These are phyloP conservation scores for Aspergillus baeticus DNA, from an alignment of 495 filamentous ascomycete species.

Conservation along the genomic window DNA sequence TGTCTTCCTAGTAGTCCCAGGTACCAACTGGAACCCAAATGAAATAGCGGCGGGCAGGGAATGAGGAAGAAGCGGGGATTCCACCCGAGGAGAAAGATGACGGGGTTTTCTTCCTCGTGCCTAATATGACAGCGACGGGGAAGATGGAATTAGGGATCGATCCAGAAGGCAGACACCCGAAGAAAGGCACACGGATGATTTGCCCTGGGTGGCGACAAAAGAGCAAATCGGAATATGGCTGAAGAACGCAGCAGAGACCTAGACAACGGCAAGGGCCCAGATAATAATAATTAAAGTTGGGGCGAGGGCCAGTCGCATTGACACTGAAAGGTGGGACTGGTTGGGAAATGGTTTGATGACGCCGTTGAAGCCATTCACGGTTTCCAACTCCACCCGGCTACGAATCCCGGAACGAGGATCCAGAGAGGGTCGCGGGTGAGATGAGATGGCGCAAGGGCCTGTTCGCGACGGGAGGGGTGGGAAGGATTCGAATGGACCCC, in stretches of 20 bases:
- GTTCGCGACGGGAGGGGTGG: neutral
- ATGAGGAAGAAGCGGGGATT: conserved; percentile 8
- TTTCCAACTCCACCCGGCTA: conserved; percentile 5
- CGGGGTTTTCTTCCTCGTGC: conserved; percentile 1
- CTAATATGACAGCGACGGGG: neutral
- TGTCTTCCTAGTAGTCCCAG: no score
- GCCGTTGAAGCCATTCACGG: conserved; percentile 19
- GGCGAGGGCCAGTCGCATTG: conserved; percentile 13
- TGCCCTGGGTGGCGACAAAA: conserved; percentile 13
- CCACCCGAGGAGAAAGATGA: neutral
- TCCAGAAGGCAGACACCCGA: neutral
- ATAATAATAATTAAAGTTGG: conserved; percentile 17
- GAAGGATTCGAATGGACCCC: neutral
- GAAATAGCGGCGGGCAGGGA: neutral
- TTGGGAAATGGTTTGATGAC: conserved; percentile 7
- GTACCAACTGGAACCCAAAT: neutral
- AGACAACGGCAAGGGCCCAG: conserved; percentile 6
- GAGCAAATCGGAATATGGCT: conserved; percentile 9
- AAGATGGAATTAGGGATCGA: neutral
- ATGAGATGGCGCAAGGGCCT: neutral
- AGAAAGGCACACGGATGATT: conserved; percentile 1
- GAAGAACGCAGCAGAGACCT: conserved; percentile 3
- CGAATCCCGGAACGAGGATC: conserved; percentile 9
- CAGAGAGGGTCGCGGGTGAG: conserved; percentile 2
- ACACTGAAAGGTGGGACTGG: conserved; percentile 13